phyloP scores from a whole-genome alignment of 768 basidiomycete genomes.

The Sporobolomyces roseus region DNA sequence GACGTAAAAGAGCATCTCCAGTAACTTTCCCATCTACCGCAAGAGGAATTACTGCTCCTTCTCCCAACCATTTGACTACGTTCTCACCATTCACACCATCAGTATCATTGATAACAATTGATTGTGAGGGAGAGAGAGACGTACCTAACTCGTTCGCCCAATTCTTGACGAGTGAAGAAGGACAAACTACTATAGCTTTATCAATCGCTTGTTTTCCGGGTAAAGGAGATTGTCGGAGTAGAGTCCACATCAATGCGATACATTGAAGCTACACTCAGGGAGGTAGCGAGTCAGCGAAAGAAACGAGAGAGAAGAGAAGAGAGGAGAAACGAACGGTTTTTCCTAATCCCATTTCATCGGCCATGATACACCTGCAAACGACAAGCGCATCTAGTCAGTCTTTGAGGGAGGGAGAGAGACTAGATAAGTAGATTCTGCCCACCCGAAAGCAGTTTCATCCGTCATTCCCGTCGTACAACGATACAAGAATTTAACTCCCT shows the following conservation, averaged over 20 bases:
- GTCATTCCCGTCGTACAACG: constrained; percentile 90
- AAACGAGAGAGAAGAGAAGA: not conserved
- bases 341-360: constrained; percentile 96
- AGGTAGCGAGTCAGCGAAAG: not conserved
- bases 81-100: not conserved
- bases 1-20: constrained; percentile 71
- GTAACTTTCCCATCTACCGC: constrained; percentile 90
- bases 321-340: constrained; percentile 40
- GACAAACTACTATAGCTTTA: constrained; percentile 96
- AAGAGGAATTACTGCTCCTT: constrained; percentile 67
- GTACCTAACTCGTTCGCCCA: constrained; percentile 94
- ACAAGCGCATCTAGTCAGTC: too few relatives aligned
- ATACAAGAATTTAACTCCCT: constrained; percentile 98
- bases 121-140: constrained; percentile 45
- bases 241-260: constrained; percentile 89
- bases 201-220: constrained; percentile 83
- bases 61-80: constrained; percentile 98
- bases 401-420: not conserved
- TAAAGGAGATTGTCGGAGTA: constrained; percentile 89
- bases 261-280: constrained; percentile 64
- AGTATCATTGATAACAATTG: not conserved
- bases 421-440: constrained; percentile 38
- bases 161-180: constrained; percentile 91
- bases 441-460: constrained; percentile 71
- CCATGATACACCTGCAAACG: constrained; percentile 99